A percentile compares a stretch with the other conserved stretches of the same genome.
Evolutionary conservation across 108 stramenopile genomes (phyloP).

Genomic region (Aurantiochytrium sp.): DNA sequence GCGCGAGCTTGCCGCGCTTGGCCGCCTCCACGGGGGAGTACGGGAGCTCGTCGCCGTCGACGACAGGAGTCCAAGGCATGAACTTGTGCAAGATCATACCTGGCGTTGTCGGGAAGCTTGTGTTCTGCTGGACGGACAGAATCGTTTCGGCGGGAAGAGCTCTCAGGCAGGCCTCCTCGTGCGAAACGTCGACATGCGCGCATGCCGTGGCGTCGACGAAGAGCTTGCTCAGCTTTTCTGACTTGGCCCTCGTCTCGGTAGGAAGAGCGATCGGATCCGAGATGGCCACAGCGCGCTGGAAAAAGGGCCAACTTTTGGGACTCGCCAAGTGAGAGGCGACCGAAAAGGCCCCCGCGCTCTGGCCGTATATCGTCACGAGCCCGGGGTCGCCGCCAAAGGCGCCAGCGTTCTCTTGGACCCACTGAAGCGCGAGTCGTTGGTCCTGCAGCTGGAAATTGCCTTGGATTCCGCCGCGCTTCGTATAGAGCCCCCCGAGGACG

Average conservation of each 20-base stretch:
- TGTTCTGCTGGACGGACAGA: neutral
- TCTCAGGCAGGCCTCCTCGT: slow-evolving; percentile 21
- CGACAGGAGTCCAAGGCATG: slow-evolving; percentile 32
- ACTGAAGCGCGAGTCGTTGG: slow-evolving; percentile 3
- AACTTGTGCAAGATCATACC: neutral
- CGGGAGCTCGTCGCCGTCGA: neutral
- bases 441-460: slow-evolving; percentile 34
- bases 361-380: slow-evolving; percentile 26
- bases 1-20: neutral
- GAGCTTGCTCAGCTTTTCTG: neutral
- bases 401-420: slow-evolving; percentile 9
- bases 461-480: neutral
- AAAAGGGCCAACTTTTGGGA: neutral
- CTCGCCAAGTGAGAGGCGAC: slow-evolving; percentile 27
- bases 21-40: neutral
- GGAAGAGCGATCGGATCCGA: slow-evolving; percentile 13
- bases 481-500: slow-evolving; percentile 43
- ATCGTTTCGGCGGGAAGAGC: neutral
- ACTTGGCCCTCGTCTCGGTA: neutral
- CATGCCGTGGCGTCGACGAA: neutral
- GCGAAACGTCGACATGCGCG: neutral
- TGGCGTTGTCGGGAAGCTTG: neutral
- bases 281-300: neutral
- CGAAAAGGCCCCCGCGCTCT: slow-evolving; percentile 27
- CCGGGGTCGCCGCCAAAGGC: slow-evolving; percentile 39